Base-by-base conservation (phyloP, 768 basidiomycete species). In the Naganishia friedmannii region DNA sequence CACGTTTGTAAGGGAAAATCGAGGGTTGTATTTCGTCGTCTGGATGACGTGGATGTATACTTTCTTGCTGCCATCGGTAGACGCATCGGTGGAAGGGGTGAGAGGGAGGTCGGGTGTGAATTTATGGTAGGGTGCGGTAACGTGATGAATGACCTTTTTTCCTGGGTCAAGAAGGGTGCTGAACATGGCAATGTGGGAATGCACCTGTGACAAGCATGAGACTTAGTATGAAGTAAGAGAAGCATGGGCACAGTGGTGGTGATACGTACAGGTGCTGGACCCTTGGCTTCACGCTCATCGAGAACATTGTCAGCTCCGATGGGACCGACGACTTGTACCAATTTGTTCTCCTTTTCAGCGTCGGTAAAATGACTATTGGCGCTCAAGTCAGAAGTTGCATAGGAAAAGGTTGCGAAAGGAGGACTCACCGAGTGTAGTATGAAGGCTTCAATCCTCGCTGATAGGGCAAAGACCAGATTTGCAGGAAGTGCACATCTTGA, bases 11-110 rank as follows among this genome's bases (percentile, higher is more conserved):
- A 65, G 31, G 0, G 88, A 85, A 34, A 81, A 76, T 0, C 84
- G 84, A 0, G 85, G 76, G 72, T 90, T 89, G 80, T 90, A 95
- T 2, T 92, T 93, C 31, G 88, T 88, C 6, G 85, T 89, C 83
- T 95, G 93, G 60, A 93, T 84, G 56, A 93, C 85, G 73, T 98
- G 95, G 26, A 95, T 81, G 77, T 94, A 95, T 2, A 86, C 89
- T 76, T 90, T 90, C 68, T 84, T 85, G 58, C 72, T 75, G 45
- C 67, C 70, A 8, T 69, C 65, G 15, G 65, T 45, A 0, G 74
- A 63, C 42, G 66, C 73, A 21, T 39, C 66, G 46, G 58, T 72
- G 42, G 60, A 34, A 15, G 60, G 60, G 23, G 60, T 63, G 21
- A 29, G 73, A 48, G 57, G 54, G 21, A 45, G 54, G 9, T 28